These are phyloP conservation scores for Chenopodium formosanum DNA, from an alignment of 148 eudicot species.

Conservation along the genomic window DNA sequence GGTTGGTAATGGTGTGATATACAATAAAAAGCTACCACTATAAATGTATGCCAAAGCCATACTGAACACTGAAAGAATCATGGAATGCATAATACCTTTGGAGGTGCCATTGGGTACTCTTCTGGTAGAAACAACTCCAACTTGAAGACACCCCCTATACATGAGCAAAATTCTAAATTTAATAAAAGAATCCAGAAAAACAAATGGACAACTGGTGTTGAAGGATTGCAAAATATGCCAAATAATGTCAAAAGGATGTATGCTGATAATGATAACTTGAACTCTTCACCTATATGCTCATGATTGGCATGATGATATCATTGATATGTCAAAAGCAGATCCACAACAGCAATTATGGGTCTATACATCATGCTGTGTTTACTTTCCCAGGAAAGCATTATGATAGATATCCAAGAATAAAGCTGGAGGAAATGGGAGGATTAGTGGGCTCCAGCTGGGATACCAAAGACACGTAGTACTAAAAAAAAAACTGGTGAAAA, in stretches of 20 bases:
- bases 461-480: not conserved
- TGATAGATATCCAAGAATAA: not conserved
- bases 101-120: conserved; percentile 99
- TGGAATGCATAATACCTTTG: conserved; percentile 57
- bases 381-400: not conserved
- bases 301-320: not conserved
- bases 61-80: not conserved
- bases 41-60: not conserved
- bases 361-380: conserved; percentile 1
- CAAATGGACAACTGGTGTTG: not conserved
- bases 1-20: not conserved
- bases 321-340: conserved; percentile 3
- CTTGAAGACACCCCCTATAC: conserved; percentile 94
- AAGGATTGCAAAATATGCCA: not conserved
- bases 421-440: not conserved
- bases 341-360: not conserved
- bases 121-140: conserved; percentile 97
- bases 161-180: conserved; percentile 16
- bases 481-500: not conserved
- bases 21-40: not conserved
- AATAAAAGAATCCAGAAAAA: not conserved
- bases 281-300: not conserved
- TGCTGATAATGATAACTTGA: not conserved
- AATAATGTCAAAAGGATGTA: not conserved
- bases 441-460: not conserved